phyloP scores from a whole-genome alignment of 2,329 filamentous ascomycete species.

The Sclerotinia minor region DNA sequence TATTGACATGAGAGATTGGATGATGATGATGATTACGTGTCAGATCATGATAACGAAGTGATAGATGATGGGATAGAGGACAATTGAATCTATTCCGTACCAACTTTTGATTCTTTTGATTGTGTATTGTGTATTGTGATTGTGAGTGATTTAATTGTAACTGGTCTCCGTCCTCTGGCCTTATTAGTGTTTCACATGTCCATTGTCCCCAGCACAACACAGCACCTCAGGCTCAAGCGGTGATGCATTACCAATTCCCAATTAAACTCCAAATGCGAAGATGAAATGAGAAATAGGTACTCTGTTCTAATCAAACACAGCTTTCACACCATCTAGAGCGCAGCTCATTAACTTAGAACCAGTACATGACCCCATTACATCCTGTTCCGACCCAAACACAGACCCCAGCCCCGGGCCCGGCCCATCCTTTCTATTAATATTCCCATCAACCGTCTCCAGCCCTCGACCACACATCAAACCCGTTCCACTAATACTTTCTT shows the following conservation, averaged over 20 bases:
- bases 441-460: background rate
- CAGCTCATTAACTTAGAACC: background rate
- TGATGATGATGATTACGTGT: constrained; percentile 14
- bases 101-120: background rate
- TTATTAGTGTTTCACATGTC: background rate
- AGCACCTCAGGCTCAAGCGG: too few relatives aligned
- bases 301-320: background rate
- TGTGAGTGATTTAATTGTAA: background rate
- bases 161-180: background rate
- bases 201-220: background rate
- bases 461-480: background rate
- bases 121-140: background rate
- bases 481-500: background rate
- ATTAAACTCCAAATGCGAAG: too few relatives aligned
- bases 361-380: background rate
- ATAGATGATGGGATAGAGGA: constrained; percentile 47
- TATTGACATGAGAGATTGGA: constrained; percentile 10
- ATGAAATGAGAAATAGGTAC: background rate
- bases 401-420: background rate
- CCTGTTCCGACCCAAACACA: background rate
- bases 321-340: too few relatives aligned
- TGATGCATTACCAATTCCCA: background rate
- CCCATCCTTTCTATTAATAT: background rate
- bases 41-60: constrained; percentile 7
- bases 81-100: constrained; percentile 49